Percentiles rank a stretch among this genome's conserved stretches.
phyloP scores from a whole-genome alignment of 2,329 filamentous ascomycete species.

The Fusarium circinatum region DNA sequence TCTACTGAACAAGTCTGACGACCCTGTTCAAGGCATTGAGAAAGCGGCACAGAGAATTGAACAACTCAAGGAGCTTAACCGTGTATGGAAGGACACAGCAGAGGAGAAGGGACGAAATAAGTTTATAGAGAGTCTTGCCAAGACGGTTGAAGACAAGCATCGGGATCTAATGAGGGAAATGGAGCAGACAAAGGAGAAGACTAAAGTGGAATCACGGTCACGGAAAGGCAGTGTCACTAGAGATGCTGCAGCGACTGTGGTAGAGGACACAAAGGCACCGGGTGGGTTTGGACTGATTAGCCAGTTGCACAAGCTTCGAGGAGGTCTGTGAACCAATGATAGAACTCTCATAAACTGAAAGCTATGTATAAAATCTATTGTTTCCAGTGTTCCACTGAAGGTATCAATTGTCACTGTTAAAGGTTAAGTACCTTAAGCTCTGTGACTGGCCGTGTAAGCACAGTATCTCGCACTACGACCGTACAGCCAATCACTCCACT shows the following conservation, averaged over 20 bases:
- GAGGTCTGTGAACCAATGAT: constrained; percentile 55
- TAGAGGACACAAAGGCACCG: constrained; percentile 55
- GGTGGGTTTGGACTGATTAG: constrained; percentile 70
- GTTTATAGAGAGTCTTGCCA: constrained; percentile 84
- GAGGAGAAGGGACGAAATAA: constrained; percentile 87
- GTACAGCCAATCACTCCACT: constrained; percentile 26
- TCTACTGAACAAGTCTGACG: constrained; percentile 67
- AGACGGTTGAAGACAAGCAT: constrained; percentile 82
- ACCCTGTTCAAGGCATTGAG: constrained; percentile 74
- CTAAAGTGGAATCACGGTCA: constrained; percentile 48
- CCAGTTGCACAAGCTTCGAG: constrained; percentile 69
- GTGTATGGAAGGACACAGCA: constrained; percentile 94
- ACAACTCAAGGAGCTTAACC: constrained; percentile 77
- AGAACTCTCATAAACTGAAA: not conserved
- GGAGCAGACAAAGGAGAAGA: constrained; percentile 56
- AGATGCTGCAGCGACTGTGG: constrained; percentile 40
- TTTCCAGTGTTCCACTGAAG: not conserved
- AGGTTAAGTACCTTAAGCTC: not conserved
- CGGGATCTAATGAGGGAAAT: constrained; percentile 63
- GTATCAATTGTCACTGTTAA: not conserved
- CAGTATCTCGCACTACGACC: constrained; percentile 1
- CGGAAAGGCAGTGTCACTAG: constrained; percentile 50
- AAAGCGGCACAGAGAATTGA: constrained; percentile 79
- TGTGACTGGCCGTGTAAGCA: not conserved
- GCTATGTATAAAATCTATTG: not conserved